Percentiles rank a stretch among this genome's conserved stretches.
Conservation (phyloP, 2,329 filamentous ascomycete species). For the Juglanconis oblonga region DNA sequence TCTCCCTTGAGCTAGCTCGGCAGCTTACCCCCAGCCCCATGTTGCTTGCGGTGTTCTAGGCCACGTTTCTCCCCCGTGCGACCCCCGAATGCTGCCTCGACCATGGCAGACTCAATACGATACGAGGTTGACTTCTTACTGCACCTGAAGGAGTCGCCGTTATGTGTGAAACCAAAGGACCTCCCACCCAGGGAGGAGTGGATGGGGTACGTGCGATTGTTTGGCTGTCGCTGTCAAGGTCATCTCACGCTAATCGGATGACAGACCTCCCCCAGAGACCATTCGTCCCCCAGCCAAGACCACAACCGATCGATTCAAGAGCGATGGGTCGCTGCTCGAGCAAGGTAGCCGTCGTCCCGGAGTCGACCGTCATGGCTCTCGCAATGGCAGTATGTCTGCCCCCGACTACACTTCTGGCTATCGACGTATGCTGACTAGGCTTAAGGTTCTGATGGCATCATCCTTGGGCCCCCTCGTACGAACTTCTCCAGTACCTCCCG, state of each 20-base stretch:
- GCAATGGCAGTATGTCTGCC: slow-evolving; percentile 52
- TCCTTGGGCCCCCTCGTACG: slow-evolving; percentile 80
- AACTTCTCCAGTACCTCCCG: slow-evolving; percentile 72
- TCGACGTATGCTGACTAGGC: slow-evolving; percentile 21
- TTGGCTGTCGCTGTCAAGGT: slow-evolving; percentile 2
- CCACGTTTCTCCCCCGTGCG: not conserved
- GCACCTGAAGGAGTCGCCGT: slow-evolving; percentile 73
- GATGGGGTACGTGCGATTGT: slow-evolving; percentile 73
- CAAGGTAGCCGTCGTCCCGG: slow-evolving; percentile 49
- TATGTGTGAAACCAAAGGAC: slow-evolving; percentile 75
- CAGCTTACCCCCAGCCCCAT: not conserved
- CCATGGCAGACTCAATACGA: slow-evolving; percentile 49
- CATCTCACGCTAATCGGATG: slow-evolving; percentile 9
- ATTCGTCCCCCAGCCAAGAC: slow-evolving; percentile 44
- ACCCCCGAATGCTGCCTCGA: slow-evolving; percentile 8
- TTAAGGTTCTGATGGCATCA: slow-evolving; percentile 72
- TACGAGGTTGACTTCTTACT: slow-evolving; percentile 78
- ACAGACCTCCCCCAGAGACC: slow-evolving; percentile 44
- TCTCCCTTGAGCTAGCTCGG: not conserved
- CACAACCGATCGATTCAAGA: slow-evolving; percentile 41
- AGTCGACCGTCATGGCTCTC: slow-evolving; percentile 52
- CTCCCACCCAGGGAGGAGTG: slow-evolving; percentile 87
- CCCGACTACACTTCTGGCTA: not conserved
- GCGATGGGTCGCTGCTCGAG: slow-evolving; percentile 42
- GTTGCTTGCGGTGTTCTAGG: not conserved